These are phyloP conservation scores for Erythrophleum fordii DNA, from an alignment of 306 rosid genomes.

Conservation along the genomic window DNA sequence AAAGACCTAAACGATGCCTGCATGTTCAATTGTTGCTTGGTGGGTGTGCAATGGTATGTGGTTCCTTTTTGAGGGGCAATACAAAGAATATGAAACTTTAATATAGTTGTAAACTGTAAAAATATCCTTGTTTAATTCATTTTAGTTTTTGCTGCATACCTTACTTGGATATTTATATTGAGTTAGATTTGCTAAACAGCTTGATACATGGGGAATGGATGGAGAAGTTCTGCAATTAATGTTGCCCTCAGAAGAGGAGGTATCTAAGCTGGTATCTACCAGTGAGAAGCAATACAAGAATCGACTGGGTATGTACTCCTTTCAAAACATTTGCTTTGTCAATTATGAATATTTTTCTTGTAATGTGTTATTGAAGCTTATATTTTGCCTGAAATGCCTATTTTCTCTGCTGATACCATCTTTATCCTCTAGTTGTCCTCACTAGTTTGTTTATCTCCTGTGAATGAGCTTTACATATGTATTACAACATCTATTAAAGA, in stretches of 20 bases:
- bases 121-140: conserved; percentile 23
- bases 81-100: conserved; percentile 29
- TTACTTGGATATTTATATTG: conserved; percentile 13
- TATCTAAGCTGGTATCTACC: conserved; percentile 60
- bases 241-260: conserved; percentile 76
- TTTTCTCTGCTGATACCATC: conserved; percentile 31
- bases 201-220: conserved; percentile 80
- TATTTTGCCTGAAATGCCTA: background rate
- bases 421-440: conserved; percentile 21
- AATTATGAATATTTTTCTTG: conserved; percentile 1
- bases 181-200: conserved; percentile 49
- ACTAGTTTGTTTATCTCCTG: conserved; percentile 27
- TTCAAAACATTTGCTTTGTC: conserved; percentile 18
- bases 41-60: conserved; percentile 82
- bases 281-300: conserved; percentile 62
- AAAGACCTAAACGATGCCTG: conserved; percentile 73
- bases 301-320: conserved; percentile 57
- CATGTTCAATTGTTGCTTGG: conserved; percentile 84
- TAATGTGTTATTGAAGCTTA: background rate
- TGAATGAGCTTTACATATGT: conserved; percentile 21
- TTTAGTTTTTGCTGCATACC: conserved; percentile 23
- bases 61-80: conserved; percentile 28
- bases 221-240: conserved; percentile 74
- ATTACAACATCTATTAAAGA: background rate
- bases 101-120: conserved; percentile 17